Evolutionary conservation across 2,329 filamentous ascomycete species (phyloP), one percentile per base, ranked within the genome.

Genomic region (Hypocrella siamensis): DNA sequence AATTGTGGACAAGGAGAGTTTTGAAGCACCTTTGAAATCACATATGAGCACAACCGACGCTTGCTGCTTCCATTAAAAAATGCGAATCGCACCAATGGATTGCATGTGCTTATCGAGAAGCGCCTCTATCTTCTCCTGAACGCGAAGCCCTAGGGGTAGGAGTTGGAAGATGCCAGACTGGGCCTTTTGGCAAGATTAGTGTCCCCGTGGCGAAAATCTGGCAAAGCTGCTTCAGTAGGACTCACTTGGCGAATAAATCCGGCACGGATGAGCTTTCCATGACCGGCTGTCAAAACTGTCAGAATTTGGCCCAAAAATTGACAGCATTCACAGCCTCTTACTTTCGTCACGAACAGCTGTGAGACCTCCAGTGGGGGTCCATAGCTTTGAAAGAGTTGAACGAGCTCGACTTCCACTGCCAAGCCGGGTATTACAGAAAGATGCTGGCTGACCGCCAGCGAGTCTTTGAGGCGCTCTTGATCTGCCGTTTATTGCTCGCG

Each of bases 151-250:
- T 0, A 98, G 58, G 0, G 90, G 90, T 2, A 98, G 65, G 48
- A 93, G 67, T 47, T 98, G 90, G 45, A 94, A 98, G 22, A 96
- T 74, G 18, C 90, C 90, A 6, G 86, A 74, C 49, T 93, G 80
- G 15, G 84, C 77, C 74, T 85, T 31, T 9, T 17, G n/a, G 15
- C 12, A 3, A n/a, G 6, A 12, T 33, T 11, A 34, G 17, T n/a
- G n/a, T n/a, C n/a, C 16, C 32, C 15, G 4, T 4, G 28, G 38
- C 30, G 36, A 28, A 17, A 16, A 35, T 17, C 38, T 19, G 17
- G 14, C 21, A 12, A 15, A 7, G 15, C 17, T 26, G 19, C 38
- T 17, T n/a, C 15, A 15, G 6, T 24, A 19, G 16, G 18, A 49
- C 56, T 44, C 40, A 79, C 76, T 61, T 84, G 78, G 38, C 79